phyloP scores from a whole-genome alignment of 1,139 yeast species.

The Meyerozyma elateridarum region DNA sequence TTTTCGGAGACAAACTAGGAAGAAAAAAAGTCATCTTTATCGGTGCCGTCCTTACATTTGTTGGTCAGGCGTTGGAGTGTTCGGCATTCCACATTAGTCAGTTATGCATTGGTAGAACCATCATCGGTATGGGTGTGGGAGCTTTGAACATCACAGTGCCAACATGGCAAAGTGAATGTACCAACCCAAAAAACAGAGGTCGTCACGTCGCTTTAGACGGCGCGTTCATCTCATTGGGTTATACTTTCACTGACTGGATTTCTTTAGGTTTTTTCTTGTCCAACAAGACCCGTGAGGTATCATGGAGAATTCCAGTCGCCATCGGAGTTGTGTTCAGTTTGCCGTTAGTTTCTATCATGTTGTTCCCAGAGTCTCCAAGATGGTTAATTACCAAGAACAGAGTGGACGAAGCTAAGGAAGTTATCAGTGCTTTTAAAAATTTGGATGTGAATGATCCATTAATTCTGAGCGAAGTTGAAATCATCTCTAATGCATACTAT shows the following conservation, averaged over 20 bases:
- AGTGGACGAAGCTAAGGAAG: conserved; percentile 45
- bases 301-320: too few species aligned
- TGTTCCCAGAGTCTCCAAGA: conserved; percentile 78
- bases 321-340: too few species aligned
- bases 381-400: conserved; percentile 71
- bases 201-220: too few species aligned
- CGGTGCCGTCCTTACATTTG: conserved; percentile 28
- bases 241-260: too few species aligned
- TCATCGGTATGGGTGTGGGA: conserved; percentile 39
- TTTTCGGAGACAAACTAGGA: conserved; percentile 32
- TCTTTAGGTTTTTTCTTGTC: too few species aligned
- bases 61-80: conserved; percentile 34
- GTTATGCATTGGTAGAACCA: conserved; percentile 36
- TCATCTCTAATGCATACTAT: too few species aligned
- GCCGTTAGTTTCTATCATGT: too few species aligned
- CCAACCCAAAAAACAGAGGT: conserved; percentile 30
- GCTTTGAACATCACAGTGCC: conserved; percentile 36
- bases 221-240: too few species aligned
- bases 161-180: conserved; percentile 34
- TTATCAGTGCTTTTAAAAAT: too few species aligned
- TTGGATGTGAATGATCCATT: too few species aligned
- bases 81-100: conserved; percentile 29
- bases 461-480: too few species aligned
- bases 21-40: conserved; percentile 27
- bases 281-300: too few species aligned